phyloP scores from a whole-genome alignment of 2,329 filamentous ascomycete genomes.

The Fusarium sulawesiense region DNA sequence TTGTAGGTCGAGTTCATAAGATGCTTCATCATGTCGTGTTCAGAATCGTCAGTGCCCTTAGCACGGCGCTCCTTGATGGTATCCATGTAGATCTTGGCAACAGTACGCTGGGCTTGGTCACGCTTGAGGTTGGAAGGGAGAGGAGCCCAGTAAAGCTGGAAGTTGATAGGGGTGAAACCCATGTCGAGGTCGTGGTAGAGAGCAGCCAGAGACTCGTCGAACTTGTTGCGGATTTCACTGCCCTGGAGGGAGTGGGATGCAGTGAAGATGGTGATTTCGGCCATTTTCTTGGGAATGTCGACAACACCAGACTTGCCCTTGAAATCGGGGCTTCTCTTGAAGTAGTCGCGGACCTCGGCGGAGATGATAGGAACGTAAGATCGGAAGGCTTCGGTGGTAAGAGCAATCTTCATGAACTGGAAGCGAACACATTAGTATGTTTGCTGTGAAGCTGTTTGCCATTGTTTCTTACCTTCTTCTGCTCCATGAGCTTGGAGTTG shows the following conservation, averaged over 20 bases:
- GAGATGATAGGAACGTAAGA: constrained; percentile 83
- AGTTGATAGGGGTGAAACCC: constrained; percentile 91
- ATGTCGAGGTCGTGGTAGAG: constrained; percentile 91
- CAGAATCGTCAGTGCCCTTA: constrained; percentile 60
- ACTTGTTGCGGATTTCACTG: constrained; percentile 81
- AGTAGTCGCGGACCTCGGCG: constrained; percentile 77
- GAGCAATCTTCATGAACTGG: constrained; percentile 83
- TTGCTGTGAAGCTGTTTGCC: not conserved
- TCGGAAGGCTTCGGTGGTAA: constrained; percentile 79
- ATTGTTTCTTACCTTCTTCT: constrained; percentile 78
- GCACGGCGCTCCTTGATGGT: constrained; percentile 80
- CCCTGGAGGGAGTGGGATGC: constrained; percentile 88
- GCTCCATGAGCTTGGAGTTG: constrained; percentile 93
- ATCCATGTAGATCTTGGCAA: constrained; percentile 84
- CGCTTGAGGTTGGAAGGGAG: constrained; percentile 88
- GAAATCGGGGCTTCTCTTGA: constrained; percentile 75
- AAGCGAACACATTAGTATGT: constrained; percentile 26
- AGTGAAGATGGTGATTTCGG: constrained; percentile 90
- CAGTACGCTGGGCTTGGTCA: constrained; percentile 81
- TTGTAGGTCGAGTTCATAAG: constrained; percentile 89
- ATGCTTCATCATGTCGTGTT: constrained; percentile 88
- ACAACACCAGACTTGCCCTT: constrained; percentile 75
- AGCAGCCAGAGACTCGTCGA: constrained; percentile 82
- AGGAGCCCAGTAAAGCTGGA: constrained; percentile 88
- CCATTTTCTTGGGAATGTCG: constrained; percentile 80